A percentile compares a stretch with the other conserved stretches of the same genome.
Evolutionary conservation across 2,329 filamentous ascomycete species (phyloP).

Genomic region (Xylaria sp.): DNA sequence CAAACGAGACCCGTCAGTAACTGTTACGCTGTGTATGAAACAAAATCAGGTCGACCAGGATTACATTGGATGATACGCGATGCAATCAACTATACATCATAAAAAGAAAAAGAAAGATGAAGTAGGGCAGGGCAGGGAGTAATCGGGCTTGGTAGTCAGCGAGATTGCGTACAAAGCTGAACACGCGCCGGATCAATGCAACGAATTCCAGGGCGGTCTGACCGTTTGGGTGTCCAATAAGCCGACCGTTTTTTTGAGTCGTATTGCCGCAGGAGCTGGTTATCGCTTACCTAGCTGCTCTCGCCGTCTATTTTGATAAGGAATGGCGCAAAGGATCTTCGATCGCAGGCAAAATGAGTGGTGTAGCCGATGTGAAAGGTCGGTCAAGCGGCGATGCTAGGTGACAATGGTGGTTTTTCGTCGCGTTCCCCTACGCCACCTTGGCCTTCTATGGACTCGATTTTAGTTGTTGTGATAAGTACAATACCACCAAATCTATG

Average conservation of each 20-base stretch:
- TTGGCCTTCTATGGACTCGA: slow-evolving; percentile 1
- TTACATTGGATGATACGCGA: slow-evolving; percentile 29
- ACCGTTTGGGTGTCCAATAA: slow-evolving; percentile 37
- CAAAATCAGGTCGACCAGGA: slow-evolving; percentile 17
- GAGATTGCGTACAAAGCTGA: slow-evolving; percentile 35
- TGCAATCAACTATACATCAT: slow-evolving; percentile 27
- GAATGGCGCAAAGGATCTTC: slow-evolving; percentile 20
- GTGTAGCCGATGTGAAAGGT: slow-evolving; percentile 1
- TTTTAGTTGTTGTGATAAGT: slow-evolving; percentile 5
- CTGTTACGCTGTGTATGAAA: slow-evolving; percentile 25
- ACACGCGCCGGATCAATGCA: slow-evolving; percentile 36
- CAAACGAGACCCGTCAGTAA: slow-evolving; percentile 15
- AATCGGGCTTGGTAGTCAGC: slow-evolving; percentile 26
- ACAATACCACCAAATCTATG: slow-evolving; percentile 6
- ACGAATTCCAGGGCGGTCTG: slow-evolving; percentile 32
- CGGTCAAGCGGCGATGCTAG: slow-evolving; percentile 12
- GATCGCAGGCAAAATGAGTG: slow-evolving; percentile 1
- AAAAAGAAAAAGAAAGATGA: slow-evolving; percentile 22
- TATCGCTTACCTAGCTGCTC: slow-evolving; percentile 22
- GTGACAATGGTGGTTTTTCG: slow-evolving; percentile 10
- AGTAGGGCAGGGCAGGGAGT: slow-evolving; percentile 22
- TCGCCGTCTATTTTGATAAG: slow-evolving; percentile 16
- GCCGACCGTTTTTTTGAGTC: slow-evolving; percentile 11
- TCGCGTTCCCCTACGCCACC: slow-evolving; percentile 23
- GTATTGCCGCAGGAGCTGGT: slow-evolving; percentile 19